phyloP scores from a whole-genome alignment of 768 basidiomycete genomes.

The Boletus sp. region DNA sequence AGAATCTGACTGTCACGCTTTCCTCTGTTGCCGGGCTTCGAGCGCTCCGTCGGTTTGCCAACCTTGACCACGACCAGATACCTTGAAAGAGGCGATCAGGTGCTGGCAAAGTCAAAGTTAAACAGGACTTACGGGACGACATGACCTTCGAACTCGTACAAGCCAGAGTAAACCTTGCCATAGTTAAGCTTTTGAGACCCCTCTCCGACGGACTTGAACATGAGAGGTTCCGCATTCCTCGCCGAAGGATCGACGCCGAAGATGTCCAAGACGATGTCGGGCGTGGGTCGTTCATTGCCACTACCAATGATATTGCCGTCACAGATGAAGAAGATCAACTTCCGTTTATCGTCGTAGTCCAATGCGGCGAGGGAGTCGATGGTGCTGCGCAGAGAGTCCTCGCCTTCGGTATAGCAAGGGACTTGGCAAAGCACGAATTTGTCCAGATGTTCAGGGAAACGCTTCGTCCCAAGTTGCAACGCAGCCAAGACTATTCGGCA shows the following conservation, averaged over 20 bases:
- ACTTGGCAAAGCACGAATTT: constrained; percentile 70
- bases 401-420: constrained; percentile 71
- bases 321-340: constrained; percentile 63
- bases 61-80: constrained; percentile 66
- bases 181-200: constrained; percentile 68
- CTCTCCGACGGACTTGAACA: constrained; percentile 69
- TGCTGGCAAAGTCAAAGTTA: not conserved
- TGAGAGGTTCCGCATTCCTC: constrained; percentile 59
- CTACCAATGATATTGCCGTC: constrained; percentile 72
- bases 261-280: constrained; percentile 64
- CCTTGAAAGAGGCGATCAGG: constrained; percentile 26
- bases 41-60: constrained; percentile 64
- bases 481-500: constrained; percentile 55
- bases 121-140: constrained; percentile 54
- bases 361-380: constrained; percentile 65
- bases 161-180: constrained; percentile 66
- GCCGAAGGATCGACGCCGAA: constrained; percentile 64
- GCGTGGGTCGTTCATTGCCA: constrained; percentile 66
- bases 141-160: constrained; percentile 71
- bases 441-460: constrained; percentile 63
- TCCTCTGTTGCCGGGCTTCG: constrained; percentile 64
- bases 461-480: constrained; percentile 57
- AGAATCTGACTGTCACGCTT: constrained; percentile 70
- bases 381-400: constrained; percentile 65
- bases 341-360: constrained; percentile 71